phyloP scores from a whole-genome alignment of 306 rosid genomes.

The Vicia faba region DNA sequence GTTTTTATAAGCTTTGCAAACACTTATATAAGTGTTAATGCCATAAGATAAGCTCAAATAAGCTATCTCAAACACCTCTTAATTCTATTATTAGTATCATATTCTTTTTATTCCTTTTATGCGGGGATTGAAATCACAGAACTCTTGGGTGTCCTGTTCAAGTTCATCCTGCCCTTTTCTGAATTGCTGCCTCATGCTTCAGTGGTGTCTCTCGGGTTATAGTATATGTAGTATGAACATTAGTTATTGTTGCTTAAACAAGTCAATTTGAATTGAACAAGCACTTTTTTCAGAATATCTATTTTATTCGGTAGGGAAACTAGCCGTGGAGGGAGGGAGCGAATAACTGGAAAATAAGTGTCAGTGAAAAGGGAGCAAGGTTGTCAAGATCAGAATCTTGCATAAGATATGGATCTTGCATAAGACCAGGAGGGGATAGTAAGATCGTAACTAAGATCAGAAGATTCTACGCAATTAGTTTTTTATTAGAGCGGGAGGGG shows the following conservation, averaged over 20 bases:
- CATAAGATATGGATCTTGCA: too few relatives aligned
- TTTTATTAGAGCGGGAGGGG: too few relatives aligned
- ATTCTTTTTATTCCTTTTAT: constrained; percentile 13
- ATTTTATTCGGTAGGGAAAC: neutral
- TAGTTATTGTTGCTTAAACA: constrained; percentile 29
- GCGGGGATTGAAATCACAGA: neutral
- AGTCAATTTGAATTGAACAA: constrained; percentile 1
- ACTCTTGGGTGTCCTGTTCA: constrained; percentile 8
- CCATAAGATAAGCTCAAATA: neutral
- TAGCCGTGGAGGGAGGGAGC: constrained; percentile 3
- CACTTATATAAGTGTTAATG: neutral
- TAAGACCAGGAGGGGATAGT: too few relatives aligned
- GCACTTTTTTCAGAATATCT: neutral
- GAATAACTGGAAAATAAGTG: constrained; percentile 2
- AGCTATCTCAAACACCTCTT: neutral
- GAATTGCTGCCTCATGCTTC: neutral
- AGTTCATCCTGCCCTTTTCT: constrained; percentile 9
- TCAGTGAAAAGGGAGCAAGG: neutral
- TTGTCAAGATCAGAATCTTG: too few relatives aligned
- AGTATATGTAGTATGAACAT: neutral
- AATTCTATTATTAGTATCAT: neutral
- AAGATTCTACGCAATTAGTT: too few relatives aligned
- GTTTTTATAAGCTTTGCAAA: neutral
- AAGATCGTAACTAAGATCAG: too few relatives aligned
- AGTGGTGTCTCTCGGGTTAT: neutral